Evolutionary conservation across 768 basidiomycete genomes (phyloP).

Genomic region (Mycena amicta): DNA sequence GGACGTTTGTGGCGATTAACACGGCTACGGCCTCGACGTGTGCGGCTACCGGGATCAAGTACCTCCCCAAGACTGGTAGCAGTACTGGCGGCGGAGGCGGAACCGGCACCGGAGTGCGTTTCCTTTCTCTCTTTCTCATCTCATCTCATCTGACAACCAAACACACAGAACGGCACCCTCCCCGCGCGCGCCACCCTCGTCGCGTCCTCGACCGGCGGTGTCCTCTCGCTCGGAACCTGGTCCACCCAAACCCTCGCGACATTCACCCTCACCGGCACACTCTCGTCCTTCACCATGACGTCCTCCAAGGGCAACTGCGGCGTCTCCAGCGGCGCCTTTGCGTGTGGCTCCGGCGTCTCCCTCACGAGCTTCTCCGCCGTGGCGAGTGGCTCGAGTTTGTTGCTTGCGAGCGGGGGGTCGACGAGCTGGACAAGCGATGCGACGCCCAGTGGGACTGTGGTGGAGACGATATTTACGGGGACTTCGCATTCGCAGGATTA

Average conservation of each 20-base stretch:
- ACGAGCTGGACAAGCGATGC: constrained; percentile 39
- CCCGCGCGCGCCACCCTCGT: constrained; percentile 38
- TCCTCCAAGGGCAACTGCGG: constrained; percentile 48
- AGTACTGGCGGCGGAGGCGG: background rate
- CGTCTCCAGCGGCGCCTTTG: constrained; percentile 35
- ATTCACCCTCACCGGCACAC: constrained; percentile 38
- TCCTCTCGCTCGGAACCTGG: constrained; percentile 47
- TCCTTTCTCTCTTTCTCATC: background rate
- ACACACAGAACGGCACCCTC: too few species aligned
- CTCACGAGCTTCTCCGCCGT: constrained; percentile 42
- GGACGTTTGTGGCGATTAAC: constrained; percentile 52
- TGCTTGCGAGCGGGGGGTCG: constrained; percentile 41
- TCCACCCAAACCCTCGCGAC: constrained; percentile 50
- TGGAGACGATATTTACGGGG: constrained; percentile 23
- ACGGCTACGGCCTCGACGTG: constrained; percentile 44
- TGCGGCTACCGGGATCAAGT: constrained; percentile 46
- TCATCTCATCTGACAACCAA: constrained; percentile 26
- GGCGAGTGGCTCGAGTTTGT: constrained; percentile 35
- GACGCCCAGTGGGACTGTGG: constrained; percentile 38
- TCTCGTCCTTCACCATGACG: constrained; percentile 42
- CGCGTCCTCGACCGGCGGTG: constrained; percentile 37
- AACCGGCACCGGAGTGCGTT: background rate
- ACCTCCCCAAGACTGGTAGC: constrained; percentile 44
- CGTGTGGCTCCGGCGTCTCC: constrained; percentile 42
- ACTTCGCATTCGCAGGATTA: constrained; percentile 17